Conservation (phyloP, 495 filamentous ascomycete genomes). For the Aspergillus panamensis region DNA sequence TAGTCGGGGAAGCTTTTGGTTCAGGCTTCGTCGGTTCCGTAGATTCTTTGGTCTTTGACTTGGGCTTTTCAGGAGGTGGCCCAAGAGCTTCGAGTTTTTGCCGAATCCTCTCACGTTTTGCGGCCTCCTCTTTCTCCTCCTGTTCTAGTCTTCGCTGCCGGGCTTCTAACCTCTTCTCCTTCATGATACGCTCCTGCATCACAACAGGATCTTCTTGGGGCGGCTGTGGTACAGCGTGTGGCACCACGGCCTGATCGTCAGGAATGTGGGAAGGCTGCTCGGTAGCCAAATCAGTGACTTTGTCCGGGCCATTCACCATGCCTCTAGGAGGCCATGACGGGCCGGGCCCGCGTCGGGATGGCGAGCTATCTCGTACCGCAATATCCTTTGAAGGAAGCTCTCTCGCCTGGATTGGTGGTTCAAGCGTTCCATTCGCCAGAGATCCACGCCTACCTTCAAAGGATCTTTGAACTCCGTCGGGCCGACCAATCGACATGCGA, state of each 20-base stretch:
- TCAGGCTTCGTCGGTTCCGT: conserved; percentile 31
- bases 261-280: conserved; percentile 21
- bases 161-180: conserved; percentile 70
- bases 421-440: conserved; percentile 39
- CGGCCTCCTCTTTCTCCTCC: conserved; percentile 77
- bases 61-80: conserved; percentile 58
- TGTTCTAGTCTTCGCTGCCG: conserved; percentile 75
- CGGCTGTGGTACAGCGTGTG: conserved; percentile 32
- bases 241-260: conserved; percentile 30
- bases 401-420: conserved; percentile 29
- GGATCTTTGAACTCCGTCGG: conserved; percentile 44
- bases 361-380: conserved; percentile 22
- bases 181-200: conserved; percentile 81
- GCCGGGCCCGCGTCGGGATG: conserved; percentile 25
- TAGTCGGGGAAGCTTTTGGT: conserved; percentile 17
- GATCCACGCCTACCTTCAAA: conserved; percentile 48
- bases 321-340: conserved; percentile 46
- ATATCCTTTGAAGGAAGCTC: conserved; percentile 27
- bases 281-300: conserved; percentile 38
- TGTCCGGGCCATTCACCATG: conserved; percentile 43
- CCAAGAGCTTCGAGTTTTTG: conserved; percentile 79
- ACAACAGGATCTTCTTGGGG: conserved; percentile 57
- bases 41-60: conserved; percentile 37
- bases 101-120: conserved; percentile 73
- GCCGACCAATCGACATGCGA: conserved; percentile 52